Evolutionary conservation across 306 rosid species (phyloP), one percentile per base, ranked within the genome.

Genomic region (Prunus mira): DNA sequence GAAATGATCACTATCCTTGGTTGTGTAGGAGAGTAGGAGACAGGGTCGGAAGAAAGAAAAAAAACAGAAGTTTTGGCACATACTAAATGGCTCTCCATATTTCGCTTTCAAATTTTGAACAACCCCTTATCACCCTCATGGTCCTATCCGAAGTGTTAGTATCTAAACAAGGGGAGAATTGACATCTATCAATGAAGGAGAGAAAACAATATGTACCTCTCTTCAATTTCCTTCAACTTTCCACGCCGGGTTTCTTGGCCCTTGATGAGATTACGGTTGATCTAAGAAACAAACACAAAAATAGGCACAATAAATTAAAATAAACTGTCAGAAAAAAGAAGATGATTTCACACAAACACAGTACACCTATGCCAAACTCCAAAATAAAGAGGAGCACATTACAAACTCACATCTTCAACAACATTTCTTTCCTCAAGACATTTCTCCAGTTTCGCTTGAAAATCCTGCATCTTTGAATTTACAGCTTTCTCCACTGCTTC

Each of bases 401-500:
- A 38, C 15, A 67, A 70, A 75, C 85, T 61, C 82, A 92, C 97
- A 47, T 89, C 87, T 69, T 91, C 90, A 83, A 89, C 88, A 4
- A 58, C 55, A 79, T 87, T 78, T 81, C 80, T 92, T 72, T 92
- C 96, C 75, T 76, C 85, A 3, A 81, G 76, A 65, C 84, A 84
- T 77, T 83, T 92, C 38, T 91, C 97, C 80, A 90, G 84, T 78
- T 87, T 83, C 67, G 71, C 81, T 88, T 92, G 97, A 61, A 92
- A 81, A 67, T 90, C 91, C 81, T 76, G 91, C 88, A 88, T 80
- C 82, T 73, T 88, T 43, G 86, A 85, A 84, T 87, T 73, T 62
- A 86, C 86, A 76, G 96, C 93, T 67, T 83, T 80, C 83, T 92
- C 96, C 78, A 89, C 92, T 49, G 96, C 93, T 88, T 90, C 96